Evolutionary conservation across 2,329 filamentous ascomycete species (phyloP), one percentile per base, ranked within the genome.

Genomic region (Sarocladium oryzae): DNA sequence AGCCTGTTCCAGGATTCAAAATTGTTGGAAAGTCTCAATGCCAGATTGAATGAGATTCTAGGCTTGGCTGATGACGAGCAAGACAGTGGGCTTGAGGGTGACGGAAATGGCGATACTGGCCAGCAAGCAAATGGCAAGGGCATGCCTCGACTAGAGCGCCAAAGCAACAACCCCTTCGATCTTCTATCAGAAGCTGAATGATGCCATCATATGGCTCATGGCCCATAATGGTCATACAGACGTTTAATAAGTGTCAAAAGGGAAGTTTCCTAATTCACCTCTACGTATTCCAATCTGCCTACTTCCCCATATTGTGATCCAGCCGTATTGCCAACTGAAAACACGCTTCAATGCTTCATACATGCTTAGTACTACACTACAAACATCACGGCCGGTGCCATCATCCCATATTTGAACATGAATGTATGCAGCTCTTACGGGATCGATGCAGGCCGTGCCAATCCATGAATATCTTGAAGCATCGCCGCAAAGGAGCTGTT

Each of bases 391-490:
- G 21, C 18, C 10, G 20, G 18, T 16, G 21, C 18, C 36, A 13
- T 40, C 6, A 40, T 10, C 18, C 21, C 36, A 40, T n/a, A 16
- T 7, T 40, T 21, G 4, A 40, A 40, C 36, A 28, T 45, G 13
- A 28, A 3, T 3, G 21, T 9, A 40, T 9, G 8, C 16, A 10
- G 13, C 4, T 3, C 18, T 40, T 16, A 40, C 21, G 24, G 8
- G 13, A 8, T 16, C n/a, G 40, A n/a, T 26, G 21, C 40, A 6
- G 13, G 24, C 3, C 23, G 13, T 16, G 40, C 24, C 16, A 55
- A 45, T 2, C 66, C 67, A 53, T 70, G 67, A 51, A 70, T 66
- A 18, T 66, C 65, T 50, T 66, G 56, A 55, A 70, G 51, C 20
- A 67, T 41, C 30, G 55, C 54, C 30, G 55, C 52, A 28, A 68